Evolutionary conservation across 2,329 filamentous ascomycete genomes (phyloP), one percentile per base, ranked within the genome.

Genomic region (Penicillium capsulatum): DNA sequence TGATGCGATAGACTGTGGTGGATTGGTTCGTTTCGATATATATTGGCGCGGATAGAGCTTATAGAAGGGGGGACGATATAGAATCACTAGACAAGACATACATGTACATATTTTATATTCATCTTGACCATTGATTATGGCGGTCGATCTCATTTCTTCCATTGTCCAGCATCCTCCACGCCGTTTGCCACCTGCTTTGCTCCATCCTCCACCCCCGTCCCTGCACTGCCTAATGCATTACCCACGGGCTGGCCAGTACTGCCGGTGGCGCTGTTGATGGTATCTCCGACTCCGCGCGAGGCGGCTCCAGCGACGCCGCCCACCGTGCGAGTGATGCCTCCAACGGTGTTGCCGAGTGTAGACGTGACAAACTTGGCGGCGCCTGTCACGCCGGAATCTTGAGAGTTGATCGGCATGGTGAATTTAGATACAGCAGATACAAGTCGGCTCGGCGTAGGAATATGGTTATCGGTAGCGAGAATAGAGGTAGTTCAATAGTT

Each of bases 151-250:
- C n/a, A 29, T 34, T 27, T 37, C 37, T 34, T 59, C 75, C 76
- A 79, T 55, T 79, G 61, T 3, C 78, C 77, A 8, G 77, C 77
- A 52, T 79, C 66, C 61, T 80, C 76, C 5, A 76, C 71, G 0
- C 77, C 76, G 60, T 75, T 70, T 10, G 72, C 71, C 2, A 79
- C 66, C 32, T 61, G 64, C 30, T 66, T 64, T 26, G 69, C 59
- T 2, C 75, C 79, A 31, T 68, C 65, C 62, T 80, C 69, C 2
- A 81, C 49, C 0, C 77, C 77, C 2, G 68, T 72, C 4, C 75
- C 75, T 6, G 77, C 54, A 48, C 70, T 75, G 6, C 70, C 67
- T 9, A 81, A 40, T 2, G 70, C 76, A 50, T 81, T 73, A 6
- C 78, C 78, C 1, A 81, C 54, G 1, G 76, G 74, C 40, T 69